Evolutionary conservation across 2,329 filamentous ascomycete species (phyloP).

Genomic region (Fusarium circinatum): DNA sequence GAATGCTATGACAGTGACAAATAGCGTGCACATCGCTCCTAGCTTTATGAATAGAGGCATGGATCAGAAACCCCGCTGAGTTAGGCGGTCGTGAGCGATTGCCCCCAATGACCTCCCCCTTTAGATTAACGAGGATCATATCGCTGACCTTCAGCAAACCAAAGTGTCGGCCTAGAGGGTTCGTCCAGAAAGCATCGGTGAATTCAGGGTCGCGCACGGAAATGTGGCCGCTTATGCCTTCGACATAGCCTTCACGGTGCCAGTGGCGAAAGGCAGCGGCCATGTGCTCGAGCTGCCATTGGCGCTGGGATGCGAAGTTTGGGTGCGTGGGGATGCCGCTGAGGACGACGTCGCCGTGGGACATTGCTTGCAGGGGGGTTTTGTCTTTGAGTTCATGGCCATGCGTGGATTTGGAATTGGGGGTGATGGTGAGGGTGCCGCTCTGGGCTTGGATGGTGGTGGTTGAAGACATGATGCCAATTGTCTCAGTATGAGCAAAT

Average conservation of each 20-base stretch:
- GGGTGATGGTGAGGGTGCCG: constrained; percentile 20
- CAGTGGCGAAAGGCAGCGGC: constrained; percentile 75
- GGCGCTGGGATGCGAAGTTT: constrained; percentile 40
- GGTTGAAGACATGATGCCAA: neutral
- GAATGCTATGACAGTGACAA: constrained; percentile 72
- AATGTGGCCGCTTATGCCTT: constrained; percentile 77
- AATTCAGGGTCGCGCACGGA: constrained; percentile 71
- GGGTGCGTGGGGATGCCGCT: constrained; percentile 40
- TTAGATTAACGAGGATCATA: constrained; percentile 72
- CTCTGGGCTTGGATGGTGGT: neutral
- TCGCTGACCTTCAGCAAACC: constrained; percentile 72
- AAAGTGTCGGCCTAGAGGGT: constrained; percentile 74
- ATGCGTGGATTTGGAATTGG: constrained; percentile 20
- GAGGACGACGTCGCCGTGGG: constrained; percentile 40
- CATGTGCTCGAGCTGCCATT: constrained; percentile 65
- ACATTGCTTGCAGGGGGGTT: constrained; percentile 43
- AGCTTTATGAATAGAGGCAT: constrained; percentile 71
- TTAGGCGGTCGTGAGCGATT: constrained; percentile 70
- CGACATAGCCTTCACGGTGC: constrained; percentile 71
- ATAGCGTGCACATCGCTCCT: constrained; percentile 72
- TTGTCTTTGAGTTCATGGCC: constrained; percentile 39
- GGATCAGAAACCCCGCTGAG: constrained; percentile 76
- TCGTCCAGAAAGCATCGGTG: constrained; percentile 70
- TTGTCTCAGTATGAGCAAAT: too few species aligned
- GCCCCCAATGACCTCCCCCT: constrained; percentile 71